These are phyloP conservation scores for Fusarium illudens DNA, from an alignment of 2,329 filamentous ascomycete species.

Conservation along the genomic window DNA sequence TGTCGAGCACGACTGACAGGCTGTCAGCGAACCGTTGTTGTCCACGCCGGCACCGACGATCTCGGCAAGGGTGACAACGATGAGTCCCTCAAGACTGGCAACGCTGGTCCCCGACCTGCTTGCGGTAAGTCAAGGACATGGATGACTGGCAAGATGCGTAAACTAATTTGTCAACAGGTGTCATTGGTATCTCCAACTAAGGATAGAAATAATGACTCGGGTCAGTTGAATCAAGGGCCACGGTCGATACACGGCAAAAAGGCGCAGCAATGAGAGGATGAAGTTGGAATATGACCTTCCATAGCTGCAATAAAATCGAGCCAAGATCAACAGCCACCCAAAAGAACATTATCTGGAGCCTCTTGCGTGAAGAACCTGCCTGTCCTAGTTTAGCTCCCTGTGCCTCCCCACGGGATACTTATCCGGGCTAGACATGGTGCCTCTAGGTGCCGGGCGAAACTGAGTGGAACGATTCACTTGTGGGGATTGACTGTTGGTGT, in stretches of 20 bases:
- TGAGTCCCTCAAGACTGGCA: conserved; percentile 98
- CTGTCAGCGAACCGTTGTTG: conserved; percentile 85
- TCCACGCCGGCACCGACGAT: conserved; percentile 95
- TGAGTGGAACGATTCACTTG: not conserved
- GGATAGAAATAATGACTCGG: conserved; percentile 19
- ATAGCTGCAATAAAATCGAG: conserved; percentile 33
- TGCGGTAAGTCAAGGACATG: conserved; percentile 72
- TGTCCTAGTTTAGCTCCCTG: not conserved
- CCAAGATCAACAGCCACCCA: conserved; percentile 1
- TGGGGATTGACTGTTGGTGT: not conserved
- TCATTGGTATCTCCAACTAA: conserved; percentile 88
- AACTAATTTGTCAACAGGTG: conserved; percentile 60
- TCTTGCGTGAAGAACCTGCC: not conserved
- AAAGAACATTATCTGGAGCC: not conserved
- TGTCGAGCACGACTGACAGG: conserved; percentile 1
- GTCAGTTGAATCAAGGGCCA: conserved; percentile 9
- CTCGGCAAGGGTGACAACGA: conserved; percentile 91
- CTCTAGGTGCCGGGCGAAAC: too few relatives aligned
- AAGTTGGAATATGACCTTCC: conserved; percentile 9
- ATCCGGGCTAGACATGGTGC: not conserved
- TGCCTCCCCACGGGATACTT: not conserved
- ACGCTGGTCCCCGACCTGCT: conserved; percentile 90
- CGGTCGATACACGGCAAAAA: not conserved
- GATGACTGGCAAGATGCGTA: not conserved
- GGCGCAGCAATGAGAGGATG: not conserved